These are phyloP conservation scores for Ogataea pignaliae DNA, from an alignment of 805 yeast genomes.

Conservation along the genomic window DNA sequence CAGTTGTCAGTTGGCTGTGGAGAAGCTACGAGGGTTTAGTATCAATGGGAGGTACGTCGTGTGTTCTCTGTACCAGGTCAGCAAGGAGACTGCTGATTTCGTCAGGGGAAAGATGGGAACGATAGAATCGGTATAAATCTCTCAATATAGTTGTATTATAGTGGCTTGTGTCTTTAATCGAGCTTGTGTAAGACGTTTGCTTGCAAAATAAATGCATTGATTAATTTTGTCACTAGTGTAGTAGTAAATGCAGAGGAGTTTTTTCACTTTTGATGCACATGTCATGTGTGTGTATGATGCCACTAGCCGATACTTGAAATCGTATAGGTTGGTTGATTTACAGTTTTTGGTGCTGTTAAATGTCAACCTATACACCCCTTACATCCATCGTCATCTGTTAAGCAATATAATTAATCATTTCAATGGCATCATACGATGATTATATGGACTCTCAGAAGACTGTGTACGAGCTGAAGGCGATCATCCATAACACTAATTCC, in stretches of 20 bases:
- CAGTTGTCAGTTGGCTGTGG: conserved; percentile 47
- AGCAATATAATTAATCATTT: background rate
- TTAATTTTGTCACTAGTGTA: too few species aligned
- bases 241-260: too few species aligned
- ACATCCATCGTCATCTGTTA: too few species aligned
- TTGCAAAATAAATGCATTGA: too few species aligned
- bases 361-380: too few species aligned
- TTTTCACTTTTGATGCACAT: too few species aligned
- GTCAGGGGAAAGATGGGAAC: conserved; percentile 11
- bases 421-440: conserved; percentile 14
- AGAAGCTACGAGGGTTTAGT: conserved; percentile 57
- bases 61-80: conserved; percentile 43
- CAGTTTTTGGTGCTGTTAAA: too few species aligned
- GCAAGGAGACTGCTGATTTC: conserved; percentile 28
- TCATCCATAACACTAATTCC: background rate
- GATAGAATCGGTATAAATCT: background rate
- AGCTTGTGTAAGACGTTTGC: too few species aligned
- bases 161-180: too few species aligned
- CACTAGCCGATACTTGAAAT: too few species aligned
- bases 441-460: conserved; percentile 30
- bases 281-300: too few species aligned
- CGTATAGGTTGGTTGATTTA: too few species aligned
- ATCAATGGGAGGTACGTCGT: conserved; percentile 56
- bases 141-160: background rate
- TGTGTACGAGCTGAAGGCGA: conserved; percentile 23